phyloP scores from a whole-genome alignment of 768 basidiomycete genomes.

The Crassisporium funariophilum region DNA sequence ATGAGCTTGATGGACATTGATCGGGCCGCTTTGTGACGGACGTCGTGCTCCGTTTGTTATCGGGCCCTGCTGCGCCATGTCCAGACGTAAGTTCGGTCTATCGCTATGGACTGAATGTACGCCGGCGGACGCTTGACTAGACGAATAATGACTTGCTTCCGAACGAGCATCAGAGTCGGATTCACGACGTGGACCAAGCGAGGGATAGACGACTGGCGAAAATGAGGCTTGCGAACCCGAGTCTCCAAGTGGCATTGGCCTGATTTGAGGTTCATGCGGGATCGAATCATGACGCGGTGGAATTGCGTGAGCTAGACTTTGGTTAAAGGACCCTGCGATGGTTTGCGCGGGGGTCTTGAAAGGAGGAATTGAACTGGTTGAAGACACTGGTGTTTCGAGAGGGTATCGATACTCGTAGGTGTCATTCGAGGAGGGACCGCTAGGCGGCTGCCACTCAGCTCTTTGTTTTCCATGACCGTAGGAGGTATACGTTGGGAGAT shows the following conservation, averaged over 20 bases:
- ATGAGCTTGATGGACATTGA: conserved; percentile 2
- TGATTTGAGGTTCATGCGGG: neutral
- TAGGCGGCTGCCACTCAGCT: neutral
- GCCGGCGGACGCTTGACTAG: conserved; percentile 9
- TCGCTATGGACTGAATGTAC: conserved; percentile 2
- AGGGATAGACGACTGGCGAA: conserved; percentile 14
- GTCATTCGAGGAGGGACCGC: neutral
- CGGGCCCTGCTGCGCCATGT: neutral
- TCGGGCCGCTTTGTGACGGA: neutral
- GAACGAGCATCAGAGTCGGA: conserved; percentile 20
- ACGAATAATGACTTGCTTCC: conserved; percentile 19
- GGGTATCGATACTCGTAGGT: neutral
- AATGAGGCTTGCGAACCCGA: neutral
- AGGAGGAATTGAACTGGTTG: neutral
- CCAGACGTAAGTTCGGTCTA: neutral
- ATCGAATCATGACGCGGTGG: neutral
- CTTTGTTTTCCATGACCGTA: neutral
- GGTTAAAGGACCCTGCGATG: neutral
- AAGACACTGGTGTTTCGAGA: neutral
- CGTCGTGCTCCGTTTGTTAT: neutral
- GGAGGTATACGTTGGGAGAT: neutral
- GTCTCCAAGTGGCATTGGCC: neutral
- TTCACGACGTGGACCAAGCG: conserved; percentile 15
- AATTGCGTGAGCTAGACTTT: neutral
- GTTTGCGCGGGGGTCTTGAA: too few species aligned